Conservation (phyloP, 441 rosid species). For the Gossypium davidsonii region DNA sequence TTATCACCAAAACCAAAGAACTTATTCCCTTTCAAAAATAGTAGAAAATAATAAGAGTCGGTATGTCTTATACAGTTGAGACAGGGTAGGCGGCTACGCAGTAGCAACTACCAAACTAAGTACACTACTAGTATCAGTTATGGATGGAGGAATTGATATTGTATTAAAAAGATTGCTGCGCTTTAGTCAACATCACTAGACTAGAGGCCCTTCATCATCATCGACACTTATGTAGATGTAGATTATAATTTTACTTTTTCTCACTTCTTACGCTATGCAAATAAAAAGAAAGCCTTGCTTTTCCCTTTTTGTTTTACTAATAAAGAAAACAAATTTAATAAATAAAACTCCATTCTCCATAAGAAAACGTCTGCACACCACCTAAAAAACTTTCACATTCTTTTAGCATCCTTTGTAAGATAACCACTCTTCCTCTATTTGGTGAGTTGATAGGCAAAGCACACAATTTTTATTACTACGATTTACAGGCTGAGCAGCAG, state of each 20-base stretch:
- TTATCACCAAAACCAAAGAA: neutral
- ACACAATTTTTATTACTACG: neutral
- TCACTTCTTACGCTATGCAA: neutral
- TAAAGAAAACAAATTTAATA: neutral
- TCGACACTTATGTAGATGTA: too few relatives aligned
- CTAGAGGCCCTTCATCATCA: too few relatives aligned
- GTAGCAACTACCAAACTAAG: neutral
- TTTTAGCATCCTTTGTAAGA: neutral
- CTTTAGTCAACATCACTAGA: neutral
- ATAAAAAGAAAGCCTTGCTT: neutral
- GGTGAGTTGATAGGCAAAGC: neutral
- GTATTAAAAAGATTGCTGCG: neutral
- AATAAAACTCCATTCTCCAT: neutral
- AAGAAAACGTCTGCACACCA: too few relatives aligned
- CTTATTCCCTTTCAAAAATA: too few relatives aligned
- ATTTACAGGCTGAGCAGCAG: neutral
- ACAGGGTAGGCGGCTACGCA: neutral
- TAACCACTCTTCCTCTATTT: neutral
- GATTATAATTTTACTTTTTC: neutral
- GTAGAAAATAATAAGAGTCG: too few relatives aligned
- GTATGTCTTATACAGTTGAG: neutral
- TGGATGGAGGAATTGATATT: neutral
- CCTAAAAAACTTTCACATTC: neutral
- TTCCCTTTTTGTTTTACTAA: neutral
- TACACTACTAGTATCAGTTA: neutral